Conservation (phyloP, 208 protist genomes). For the Blastocrithidia nonstop region DNA sequence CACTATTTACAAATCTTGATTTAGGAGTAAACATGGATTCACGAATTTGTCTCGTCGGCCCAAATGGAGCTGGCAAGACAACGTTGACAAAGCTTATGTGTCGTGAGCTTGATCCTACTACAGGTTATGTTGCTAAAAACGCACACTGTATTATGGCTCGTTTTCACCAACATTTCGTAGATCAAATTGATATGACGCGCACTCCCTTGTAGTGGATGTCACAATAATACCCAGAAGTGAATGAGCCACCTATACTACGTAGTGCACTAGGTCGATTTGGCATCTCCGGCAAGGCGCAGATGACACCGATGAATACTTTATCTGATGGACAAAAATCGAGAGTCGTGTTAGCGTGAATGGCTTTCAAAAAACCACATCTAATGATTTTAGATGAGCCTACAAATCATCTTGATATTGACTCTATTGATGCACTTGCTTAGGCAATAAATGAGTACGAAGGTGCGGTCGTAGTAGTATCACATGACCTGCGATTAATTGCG, state of each 20-base stretch:
- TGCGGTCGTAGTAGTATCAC: constrained; percentile 91
- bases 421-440: constrained; percentile 90
- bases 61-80: constrained; percentile 95
- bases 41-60: constrained; percentile 92
- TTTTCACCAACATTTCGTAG: constrained; percentile 94
- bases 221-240: constrained; percentile 81
- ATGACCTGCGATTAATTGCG: constrained; percentile 93
- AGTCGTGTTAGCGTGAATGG: constrained; percentile 92
- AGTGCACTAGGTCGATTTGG: constrained; percentile 90
- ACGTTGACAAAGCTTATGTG: constrained; percentile 93
- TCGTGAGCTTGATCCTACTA: constrained; percentile 82
- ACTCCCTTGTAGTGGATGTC: constrained; percentile 92
- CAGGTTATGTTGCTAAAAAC: constrained; percentile 85
- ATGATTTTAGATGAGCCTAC: constrained; percentile 97
- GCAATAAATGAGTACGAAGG: constrained; percentile 89
- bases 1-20: constrained; percentile 83
- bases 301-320: constrained; percentile 85
- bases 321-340: constrained; percentile 95
- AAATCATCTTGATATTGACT: constrained; percentile 96
- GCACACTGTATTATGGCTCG: constrained; percentile 87
- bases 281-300: constrained; percentile 80
- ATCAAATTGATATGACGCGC: constrained; percentile 88
- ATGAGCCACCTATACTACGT: constrained; percentile 79
- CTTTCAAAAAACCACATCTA: constrained; percentile 89
- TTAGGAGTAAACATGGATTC: constrained; percentile 91